Conservation (phyloP, 768 basidiomycete species). For the Suillus variegatus region DNA sequence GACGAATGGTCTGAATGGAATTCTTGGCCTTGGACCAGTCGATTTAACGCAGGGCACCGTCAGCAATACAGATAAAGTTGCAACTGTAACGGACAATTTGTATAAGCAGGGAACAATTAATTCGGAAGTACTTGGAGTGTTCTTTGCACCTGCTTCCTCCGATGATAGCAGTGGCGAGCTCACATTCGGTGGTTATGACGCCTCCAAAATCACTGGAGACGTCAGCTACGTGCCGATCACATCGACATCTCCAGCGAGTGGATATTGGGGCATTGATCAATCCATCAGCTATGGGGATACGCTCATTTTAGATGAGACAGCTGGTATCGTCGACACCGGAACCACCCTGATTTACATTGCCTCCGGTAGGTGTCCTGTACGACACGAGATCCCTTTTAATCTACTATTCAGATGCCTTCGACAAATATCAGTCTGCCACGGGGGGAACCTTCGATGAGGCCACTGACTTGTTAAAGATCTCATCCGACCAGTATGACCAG, state of each 20-base stretch:
- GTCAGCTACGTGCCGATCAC: constrained; percentile 34
- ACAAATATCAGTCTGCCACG: neutral
- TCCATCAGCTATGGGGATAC: constrained; percentile 7
- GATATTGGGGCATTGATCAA: constrained; percentile 38
- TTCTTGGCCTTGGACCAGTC: constrained; percentile 19
- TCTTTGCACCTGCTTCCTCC: constrained; percentile 30
- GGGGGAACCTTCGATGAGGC: constrained; percentile 12
- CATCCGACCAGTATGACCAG: constrained; percentile 7
- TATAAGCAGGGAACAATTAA: constrained; percentile 29
- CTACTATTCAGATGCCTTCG: neutral
- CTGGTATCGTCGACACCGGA: neutral
- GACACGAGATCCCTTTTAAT: neutral
- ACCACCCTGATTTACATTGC: neutral
- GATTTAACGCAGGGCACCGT: constrained; percentile 1
- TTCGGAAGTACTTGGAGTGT: constrained; percentile 28
- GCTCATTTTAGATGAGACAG: neutral
- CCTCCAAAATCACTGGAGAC: constrained; percentile 32
- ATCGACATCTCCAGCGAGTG: constrained; percentile 28
- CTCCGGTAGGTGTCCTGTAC: neutral
- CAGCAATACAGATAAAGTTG: neutral
- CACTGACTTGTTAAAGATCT: constrained; percentile 18
- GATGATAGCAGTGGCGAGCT: constrained; percentile 34
- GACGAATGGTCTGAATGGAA: constrained; percentile 35
- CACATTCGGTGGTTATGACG: constrained; percentile 37
- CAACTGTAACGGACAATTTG: constrained; percentile 36